Percentiles rank a stretch among this genome's conserved stretches.
Evolutionary conservation across 805 yeast genomes (phyloP).

Genomic region (Teunomyces kruisii): DNA sequence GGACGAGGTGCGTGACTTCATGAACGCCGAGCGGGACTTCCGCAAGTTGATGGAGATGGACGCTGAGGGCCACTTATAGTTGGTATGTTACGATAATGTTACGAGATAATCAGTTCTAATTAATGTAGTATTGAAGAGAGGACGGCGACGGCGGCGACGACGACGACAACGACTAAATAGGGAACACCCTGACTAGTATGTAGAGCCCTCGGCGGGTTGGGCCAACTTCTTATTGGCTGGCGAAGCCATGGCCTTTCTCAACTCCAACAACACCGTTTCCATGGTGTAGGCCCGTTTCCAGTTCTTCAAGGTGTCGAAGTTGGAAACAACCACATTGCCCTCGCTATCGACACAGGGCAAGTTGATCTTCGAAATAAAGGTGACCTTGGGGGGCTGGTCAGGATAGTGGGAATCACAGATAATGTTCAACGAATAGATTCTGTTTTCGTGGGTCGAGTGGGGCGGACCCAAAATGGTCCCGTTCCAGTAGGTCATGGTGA

Average conservation of each 20-base stretch:
- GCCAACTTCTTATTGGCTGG: constrained; percentile 77
- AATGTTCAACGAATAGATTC: constrained; percentile 82
- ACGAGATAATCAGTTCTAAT: too few species aligned
- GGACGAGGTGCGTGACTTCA: constrained; percentile 31
- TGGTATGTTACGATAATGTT: background rate
- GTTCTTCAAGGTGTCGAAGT: constrained; percentile 66
- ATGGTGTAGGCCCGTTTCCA: constrained; percentile 93
- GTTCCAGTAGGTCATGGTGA: constrained; percentile 93
- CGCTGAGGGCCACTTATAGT: background rate
- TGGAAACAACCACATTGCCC: constrained; percentile 47
- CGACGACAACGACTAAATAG: too few species aligned
- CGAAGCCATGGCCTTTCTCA: constrained; percentile 82
- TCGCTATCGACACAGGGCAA: constrained; percentile 82
- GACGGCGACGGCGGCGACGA: too few species aligned
- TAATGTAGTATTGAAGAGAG: too few species aligned
- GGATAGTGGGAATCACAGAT: constrained; percentile 87
- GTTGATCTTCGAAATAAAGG: constrained; percentile 80
- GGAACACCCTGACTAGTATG: too few species aligned
- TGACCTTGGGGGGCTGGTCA: constrained; percentile 80
- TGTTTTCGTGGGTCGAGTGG: constrained; percentile 81
- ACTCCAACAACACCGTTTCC: constrained; percentile 88
- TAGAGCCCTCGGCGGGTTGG: constrained; percentile 90
- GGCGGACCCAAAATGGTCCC: constrained; percentile 99
- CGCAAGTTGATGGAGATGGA: constrained; percentile 31
- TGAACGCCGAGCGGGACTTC: constrained; percentile 39